Conservation (phyloP, 495 filamentous ascomycete genomes). For the Penicillium pancosmium region DNA sequence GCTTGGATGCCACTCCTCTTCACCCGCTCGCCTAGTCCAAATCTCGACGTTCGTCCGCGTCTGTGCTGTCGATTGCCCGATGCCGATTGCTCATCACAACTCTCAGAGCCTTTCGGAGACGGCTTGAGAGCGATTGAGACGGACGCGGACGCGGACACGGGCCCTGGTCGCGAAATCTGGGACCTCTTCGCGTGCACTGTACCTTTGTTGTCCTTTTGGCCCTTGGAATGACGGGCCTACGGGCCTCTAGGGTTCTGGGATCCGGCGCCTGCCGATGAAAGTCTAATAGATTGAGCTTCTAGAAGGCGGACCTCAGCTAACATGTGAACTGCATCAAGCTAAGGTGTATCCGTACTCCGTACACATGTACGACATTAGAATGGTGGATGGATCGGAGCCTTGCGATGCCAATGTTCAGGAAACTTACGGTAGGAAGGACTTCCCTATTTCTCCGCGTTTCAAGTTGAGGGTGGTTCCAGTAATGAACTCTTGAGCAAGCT, state of each 20-base stretch:
- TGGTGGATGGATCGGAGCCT: background rate
- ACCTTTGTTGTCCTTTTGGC: background rate
- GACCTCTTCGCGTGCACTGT: constrained; percentile 2
- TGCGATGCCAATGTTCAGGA: background rate
- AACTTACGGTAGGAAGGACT: constrained; percentile 4
- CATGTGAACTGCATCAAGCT: constrained; percentile 16
- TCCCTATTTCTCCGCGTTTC: constrained; percentile 15
- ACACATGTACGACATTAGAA: background rate
- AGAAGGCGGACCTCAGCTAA: constrained; percentile 12
- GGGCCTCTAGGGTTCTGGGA: constrained; percentile 3
- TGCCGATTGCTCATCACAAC: background rate
- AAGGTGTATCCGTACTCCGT: constrained; percentile 2
- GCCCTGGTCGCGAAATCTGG: background rate
- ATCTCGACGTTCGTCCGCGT: constrained; percentile 8
- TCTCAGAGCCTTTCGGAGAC: background rate
- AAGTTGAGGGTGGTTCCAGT: constrained; percentile 6
- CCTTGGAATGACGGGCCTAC: background rate
- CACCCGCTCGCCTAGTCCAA: constrained; percentile 9
- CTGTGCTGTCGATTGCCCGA: constrained; percentile 3
- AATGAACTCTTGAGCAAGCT: background rate
- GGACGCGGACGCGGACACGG: background rate
- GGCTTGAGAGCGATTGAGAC: background rate
- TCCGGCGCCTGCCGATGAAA: constrained; percentile 22
- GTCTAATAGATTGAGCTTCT: constrained; percentile 22
- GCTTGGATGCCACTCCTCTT: constrained; percentile 7